Base-by-base conservation (phyloP, 108 stramenopile species). In the Schizochytrium sp. region DNA sequence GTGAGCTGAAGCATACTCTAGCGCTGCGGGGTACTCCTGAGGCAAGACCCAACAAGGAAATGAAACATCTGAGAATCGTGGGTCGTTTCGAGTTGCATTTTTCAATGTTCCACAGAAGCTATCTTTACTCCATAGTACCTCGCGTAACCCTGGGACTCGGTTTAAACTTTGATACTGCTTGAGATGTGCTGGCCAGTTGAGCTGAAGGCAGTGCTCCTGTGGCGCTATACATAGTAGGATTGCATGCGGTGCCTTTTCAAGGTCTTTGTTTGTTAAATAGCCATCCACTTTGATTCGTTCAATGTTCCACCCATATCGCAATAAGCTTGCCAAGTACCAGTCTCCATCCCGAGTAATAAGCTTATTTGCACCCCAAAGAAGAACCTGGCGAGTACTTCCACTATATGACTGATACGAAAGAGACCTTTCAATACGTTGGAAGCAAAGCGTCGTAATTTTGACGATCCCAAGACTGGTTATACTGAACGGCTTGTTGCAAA, bases 91-190 rank as follows among this genome's bases (percentile, higher is more conserved):
- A 10, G 28, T 10, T 8, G 64, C 64, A 13, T 5, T 0, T 28
- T 55, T 49, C 8, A 55, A 38, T n/a, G 76, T 83, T 0, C 28
- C 50, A 53, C 76, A 83, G 40, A 83, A 83, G 50, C 53, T 55
- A 53, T 55, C 76, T 53, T 83, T 83, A 53, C 53, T 83, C 76
- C 76, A 83, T 53, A 83, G 76, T 53, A 40, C 40, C 76, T 83
- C 76, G 47, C 76, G 47, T n/a, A 83, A 40, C 47, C 47, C 50
- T 17, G 53, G 50, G 17, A 83, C 28, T 8, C 53, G 76, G 1
- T 83, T 83, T 10, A 83, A 7, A 2, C 76, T 47, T 2, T 83
- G 76, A 10, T 55, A 83, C 47, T 53, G 76, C 3, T 83, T 83
- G 50, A 83, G 8, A 44, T 69, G 15, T 38, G 10, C 28, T 2